Evolutionary conservation across 768 basidiomycete genomes (phyloP), one percentile per base, ranked within the genome.

Genomic region (Macrocybe gigantea): DNA sequence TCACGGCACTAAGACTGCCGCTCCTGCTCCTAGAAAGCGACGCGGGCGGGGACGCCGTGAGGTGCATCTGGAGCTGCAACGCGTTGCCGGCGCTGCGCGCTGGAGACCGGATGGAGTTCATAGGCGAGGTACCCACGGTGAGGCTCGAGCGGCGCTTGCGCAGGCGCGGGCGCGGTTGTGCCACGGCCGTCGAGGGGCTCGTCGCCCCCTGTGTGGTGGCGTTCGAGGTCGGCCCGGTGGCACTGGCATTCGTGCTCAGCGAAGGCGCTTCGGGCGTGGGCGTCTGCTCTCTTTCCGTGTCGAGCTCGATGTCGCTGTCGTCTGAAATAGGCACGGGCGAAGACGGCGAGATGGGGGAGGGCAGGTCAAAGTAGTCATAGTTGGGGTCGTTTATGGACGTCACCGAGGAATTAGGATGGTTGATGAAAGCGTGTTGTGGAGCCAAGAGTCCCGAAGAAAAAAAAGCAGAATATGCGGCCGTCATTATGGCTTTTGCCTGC

Each of bases 371-470:
- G 33, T 44, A 33, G 33, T 46, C 45, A 14, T 49, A 35, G 47
- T 43, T 32, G 22, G 53, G 11, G 53, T 50, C 44, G 38, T 41
- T 36, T 30, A 38, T 40, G 44, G 50, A 54, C 15, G 22, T 22
- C 22, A 22, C 22, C 22, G 22, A 22, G 22, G 22, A 22, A 22
- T 22, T 22, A 22, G 22, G 22, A 22, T 22, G 22, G 22, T 22
- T 22, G 22, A 53, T 9, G 50, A 56, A 49, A 34, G 57, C 41
- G 37, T 63, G 53, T 38, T 67, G 68, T 5, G 77, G 69, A 10
- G 83, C 83, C 34, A 84, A 77, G 33, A 86, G 72, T 14, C 84
- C 84, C 36, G 83, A 83, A 32, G 83, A 81, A 64, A 86, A 86
- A 56, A 86, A 80, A 6, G 78, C 66, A 31, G 84, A 86, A 57